Evolutionary conservation across 2,329 filamentous ascomycete genomes (phyloP), one percentile per base, ranked within the genome.

Genomic region (Karstenula rhodostoma): DNA sequence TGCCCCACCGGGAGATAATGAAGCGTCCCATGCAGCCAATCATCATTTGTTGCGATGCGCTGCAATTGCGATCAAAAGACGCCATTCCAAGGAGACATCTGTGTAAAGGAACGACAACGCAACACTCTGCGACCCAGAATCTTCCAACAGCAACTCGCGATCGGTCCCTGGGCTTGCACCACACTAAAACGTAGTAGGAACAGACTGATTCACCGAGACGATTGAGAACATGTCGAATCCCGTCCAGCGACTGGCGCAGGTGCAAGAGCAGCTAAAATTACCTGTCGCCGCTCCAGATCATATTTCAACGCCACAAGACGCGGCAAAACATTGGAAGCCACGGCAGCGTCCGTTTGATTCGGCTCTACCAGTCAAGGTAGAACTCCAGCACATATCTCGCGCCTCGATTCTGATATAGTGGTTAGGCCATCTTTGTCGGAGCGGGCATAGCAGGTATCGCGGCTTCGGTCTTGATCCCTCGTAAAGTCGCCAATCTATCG

Each of bases 351-450:
- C n/a, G 9, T 43, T 43, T n/a, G 19, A 43, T 23, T 22, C 40
- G 8, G 40, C 40, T 43, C 40, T n/a, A 23, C n/a, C 40, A 22
- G 40, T 43, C 40, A 43, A 43, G 40, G 40, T 43, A n/a, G 22
- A n/a, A 43, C 22, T 17, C 40, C 40, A 43, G 40, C 40, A 43
- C 9, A 43, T 8, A 10, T 43, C 7, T 19, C 6, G 9, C 17
- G 5, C 17, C 3, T 43, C n/a, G 9, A 22, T 43, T 5, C 17
- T 43, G n/a, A 43, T 10, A 22, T 6, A 43, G 8, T 40, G n/a
- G n/a, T 43, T 22, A 43, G 40, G 40, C 40, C 40, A 43, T 43
- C 40, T 43, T 43, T 10, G 40, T 43, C 40, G 40, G 40, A 43
- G 40, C 40, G n/a, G 40, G n/a, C n/a, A 43, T 43, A 19, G 40